Base-by-base conservation (phyloP, 306 rosid genomes). In the Trifolium subterraneum region DNA sequence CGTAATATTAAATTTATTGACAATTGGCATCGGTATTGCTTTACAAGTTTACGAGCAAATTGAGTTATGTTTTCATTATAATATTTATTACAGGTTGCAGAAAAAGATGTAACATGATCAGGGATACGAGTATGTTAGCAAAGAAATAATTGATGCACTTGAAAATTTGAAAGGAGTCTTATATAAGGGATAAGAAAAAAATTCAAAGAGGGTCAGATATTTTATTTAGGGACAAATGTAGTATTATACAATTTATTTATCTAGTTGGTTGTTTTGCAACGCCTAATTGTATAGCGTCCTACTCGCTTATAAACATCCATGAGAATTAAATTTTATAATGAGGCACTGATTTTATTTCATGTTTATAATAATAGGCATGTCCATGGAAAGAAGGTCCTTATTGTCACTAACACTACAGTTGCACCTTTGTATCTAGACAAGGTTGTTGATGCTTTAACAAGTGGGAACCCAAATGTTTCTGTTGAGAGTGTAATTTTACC, bases 331-430 rank as follows among this genome's bases (percentile, higher is more conserved):
- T 12, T 76, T 47, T 39, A 6, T 15, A 13, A 56, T 29, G 23
- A 29, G 15, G 55, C 20, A 15, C 10, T 48, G 38, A 54, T 76
- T 74, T 45, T 23, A 10, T 23, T 56, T 62, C 22, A 19, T 36
- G 51, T 33, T 22, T 31, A n/a, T 54, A 3, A 58, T 77, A 19
- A 56, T 83, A 92, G 99, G 92, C 97, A 95, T 88, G 92, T 92
- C 15, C 95, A 95, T 73, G 99, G 99, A 55, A 92, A 86, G 92
- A 90, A 80, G 87, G 96, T 95, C 68, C 93, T 95, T 16, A 84
- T 95, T 83, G 99, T 95, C 79, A 92, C 98, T 35, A 95, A 92
- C 71, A 51, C 77, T 20, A 92, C 89, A 0, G 84, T 95, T 75
- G 98, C 78, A 4, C 96, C 99, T 4, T 80, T 92, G 75, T 94